Conservation (phyloP, 139 green algal genomes). For the Tetraselmis chui region DNA sequence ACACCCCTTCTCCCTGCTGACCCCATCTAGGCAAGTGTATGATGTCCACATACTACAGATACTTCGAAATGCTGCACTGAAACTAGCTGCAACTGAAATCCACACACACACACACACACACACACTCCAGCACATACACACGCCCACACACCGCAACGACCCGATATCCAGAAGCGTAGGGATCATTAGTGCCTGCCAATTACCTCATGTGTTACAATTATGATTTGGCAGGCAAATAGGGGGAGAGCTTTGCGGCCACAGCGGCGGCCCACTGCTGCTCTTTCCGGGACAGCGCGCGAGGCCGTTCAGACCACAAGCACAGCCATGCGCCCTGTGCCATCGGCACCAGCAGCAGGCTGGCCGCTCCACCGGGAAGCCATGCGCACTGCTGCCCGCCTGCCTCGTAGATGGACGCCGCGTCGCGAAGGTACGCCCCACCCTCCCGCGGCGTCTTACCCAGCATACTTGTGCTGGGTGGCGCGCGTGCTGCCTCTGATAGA, state of each 20-base stretch:
- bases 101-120: too few relatives aligned
- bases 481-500: not conserved
- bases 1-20: too few relatives aligned
- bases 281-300: conserved; percentile 43
- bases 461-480: conserved; percentile 2
- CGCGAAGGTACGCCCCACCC: not conserved
- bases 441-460: too few relatives aligned
- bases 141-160: too few relatives aligned
- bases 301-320: conserved; percentile 2
- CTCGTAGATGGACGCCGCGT: not conserved
- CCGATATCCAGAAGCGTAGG: too few relatives aligned
- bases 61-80: too few relatives aligned
- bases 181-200: too few relatives aligned
- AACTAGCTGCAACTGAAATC: too few relatives aligned
- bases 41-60: too few relatives aligned
- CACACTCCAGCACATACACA: too few relatives aligned
- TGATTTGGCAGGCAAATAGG: not conserved
- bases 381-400: not conserved
- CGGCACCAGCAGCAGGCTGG: conserved; percentile 42
- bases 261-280: conserved; percentile 50
- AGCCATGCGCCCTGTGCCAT: conserved; percentile 25
- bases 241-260: conserved; percentile 48
- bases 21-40: too few relatives aligned
- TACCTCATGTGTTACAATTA: too few relatives aligned
- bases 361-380: conserved; percentile 28